Evolutionary conservation across 768 basidiomycete genomes (phyloP).

Genomic region (Cystoderma amianthinum): DNA sequence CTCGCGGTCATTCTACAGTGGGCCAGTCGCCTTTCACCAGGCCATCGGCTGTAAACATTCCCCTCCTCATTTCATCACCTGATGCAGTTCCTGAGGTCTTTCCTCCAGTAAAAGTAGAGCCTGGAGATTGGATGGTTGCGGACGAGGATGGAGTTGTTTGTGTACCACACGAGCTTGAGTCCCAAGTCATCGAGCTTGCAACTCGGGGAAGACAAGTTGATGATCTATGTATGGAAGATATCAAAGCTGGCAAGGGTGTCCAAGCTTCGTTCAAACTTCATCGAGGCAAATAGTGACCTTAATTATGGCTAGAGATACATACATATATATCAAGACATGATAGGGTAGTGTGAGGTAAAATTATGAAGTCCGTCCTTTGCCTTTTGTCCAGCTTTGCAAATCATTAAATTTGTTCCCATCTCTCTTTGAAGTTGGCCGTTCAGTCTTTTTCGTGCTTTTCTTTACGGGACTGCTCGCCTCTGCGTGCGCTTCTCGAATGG

Average conservation of each 20-base stretch:
- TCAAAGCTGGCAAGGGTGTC: conserved; percentile 67
- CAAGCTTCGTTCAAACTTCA: conserved; percentile 74
- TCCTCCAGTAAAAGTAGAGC: conserved; percentile 48
- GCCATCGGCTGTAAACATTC: conserved; percentile 66
- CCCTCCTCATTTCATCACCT: conserved; percentile 44
- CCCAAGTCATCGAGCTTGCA: conserved; percentile 54
- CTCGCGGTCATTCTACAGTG: conserved; percentile 74
- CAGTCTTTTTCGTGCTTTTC: not conserved
- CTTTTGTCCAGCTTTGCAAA: not conserved
- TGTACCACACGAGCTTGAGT: conserved; percentile 49
- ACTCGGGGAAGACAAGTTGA: conserved; percentile 57
- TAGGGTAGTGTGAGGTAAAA: not conserved
- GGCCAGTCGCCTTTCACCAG: conserved; percentile 84
- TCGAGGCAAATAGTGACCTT: conserved; percentile 36
- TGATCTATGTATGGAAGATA: conserved; percentile 65
- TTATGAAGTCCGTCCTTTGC: not conserved
- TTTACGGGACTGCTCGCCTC: conserved; percentile 18
- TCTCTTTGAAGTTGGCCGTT: not conserved
- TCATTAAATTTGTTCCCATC: not conserved
- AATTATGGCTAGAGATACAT: not conserved
- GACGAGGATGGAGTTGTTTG: conserved; percentile 89
- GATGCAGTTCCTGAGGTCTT: conserved; percentile 19
- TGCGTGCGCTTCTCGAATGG: conserved; percentile 65
- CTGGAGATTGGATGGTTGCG: conserved; percentile 81
- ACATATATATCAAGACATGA: not conserved